Base-by-base conservation (phyloP, 805 yeast genomes). In the Debaryomyces hansenii region DNA sequence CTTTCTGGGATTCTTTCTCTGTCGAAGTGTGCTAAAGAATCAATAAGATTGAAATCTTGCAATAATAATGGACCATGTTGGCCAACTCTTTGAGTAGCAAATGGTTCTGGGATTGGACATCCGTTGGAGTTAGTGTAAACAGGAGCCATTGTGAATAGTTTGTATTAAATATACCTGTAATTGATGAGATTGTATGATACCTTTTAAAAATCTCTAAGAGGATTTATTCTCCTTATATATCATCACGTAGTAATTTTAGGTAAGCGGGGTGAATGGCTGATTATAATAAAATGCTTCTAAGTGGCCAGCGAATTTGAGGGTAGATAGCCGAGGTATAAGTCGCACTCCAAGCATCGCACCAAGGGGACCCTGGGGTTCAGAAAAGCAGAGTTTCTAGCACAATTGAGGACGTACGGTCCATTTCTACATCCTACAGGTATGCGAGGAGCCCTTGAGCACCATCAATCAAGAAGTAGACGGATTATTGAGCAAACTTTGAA, bases 1-100 rank as follows among this genome's bases (percentile, higher is more conserved):
- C 96, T 78, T 72, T 90, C 96, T 10, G 96, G 96, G 53, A 89
- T 85, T 68, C 96, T 76, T 69, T 89, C 96, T 56, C 96, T 78
- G 70, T 87, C 95, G 59, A 89, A 89, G 66, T 88, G 96, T 16
- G 96, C 91, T 47, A 89, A 68, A 2, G 89, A 78, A 59, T 89
- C 96, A 57, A 89, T 77, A 67, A 89, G 71, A 62, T 83, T 83
- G 70, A 86, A 84, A 64, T 89, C 96, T 64, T 89, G 96, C 58
- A 89, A 70, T 50, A 89, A 71, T 54, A 88, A 68, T 5, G 96
- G 96, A 32, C 96, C 96, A 54, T 83, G 80, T 49, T 82, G 64
- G 16, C 92, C 85, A 29, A 87, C 69, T 64, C 94, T 76, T 64
- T 86, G 90, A 4, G 90, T 82, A 39, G 88, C 86, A 58, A 84